Base-by-base conservation (phyloP, 31 red algal species). In the Asparagopsis taxiformis region DNA sequence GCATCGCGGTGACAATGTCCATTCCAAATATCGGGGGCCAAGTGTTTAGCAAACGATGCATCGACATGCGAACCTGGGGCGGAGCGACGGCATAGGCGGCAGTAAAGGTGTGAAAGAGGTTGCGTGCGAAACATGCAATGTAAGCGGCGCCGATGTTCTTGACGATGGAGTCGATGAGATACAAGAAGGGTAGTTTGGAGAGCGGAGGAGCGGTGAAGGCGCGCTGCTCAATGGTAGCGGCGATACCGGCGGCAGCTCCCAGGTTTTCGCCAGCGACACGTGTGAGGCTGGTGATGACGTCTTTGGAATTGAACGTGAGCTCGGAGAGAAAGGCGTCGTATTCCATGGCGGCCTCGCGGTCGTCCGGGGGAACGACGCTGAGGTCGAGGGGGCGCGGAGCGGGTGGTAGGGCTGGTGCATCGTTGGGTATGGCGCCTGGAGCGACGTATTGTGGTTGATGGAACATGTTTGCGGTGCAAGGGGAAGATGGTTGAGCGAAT, bases 261-360 rank as follows among this genome's bases (percentile, higher is more conserved):
- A 86, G 36, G 36, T 96, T 96, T 28, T 96, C 92, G 19, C 68
- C 75, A 30, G 92, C 92, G 25, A 96, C 65, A 17, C 67, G 59
- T 20, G 92, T 96, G 26, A 90, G 60, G 21, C 57, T 59, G 31
- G 82, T 90, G 74, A 96, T 96, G 23, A 96, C 37, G 29, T 73
- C 59, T 32, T 90, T 90, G 28, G 92, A 96, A 54, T 96, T 96
- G 46, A 91, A 96, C 2, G 85, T 96, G 15, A 96, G 72, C 65
- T 80, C 62, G n/a, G 55, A 36, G 7, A 96, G 79, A 55, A 90
- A 96, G 38, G 79, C 25, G 46, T 84, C 85, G 44, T 96, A 96
- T 71, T 96, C 92, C 53, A 65, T 26, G n/a, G 85, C 89, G 17
- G 77, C 76, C 0, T 33, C 58, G 56, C 77, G 86, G 1, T 84